Percentiles rank a stretch among this genome's conserved stretches.
phyloP scores from a whole-genome alignment of 257 asterid species.

The Anisodus acutangulus region DNA sequence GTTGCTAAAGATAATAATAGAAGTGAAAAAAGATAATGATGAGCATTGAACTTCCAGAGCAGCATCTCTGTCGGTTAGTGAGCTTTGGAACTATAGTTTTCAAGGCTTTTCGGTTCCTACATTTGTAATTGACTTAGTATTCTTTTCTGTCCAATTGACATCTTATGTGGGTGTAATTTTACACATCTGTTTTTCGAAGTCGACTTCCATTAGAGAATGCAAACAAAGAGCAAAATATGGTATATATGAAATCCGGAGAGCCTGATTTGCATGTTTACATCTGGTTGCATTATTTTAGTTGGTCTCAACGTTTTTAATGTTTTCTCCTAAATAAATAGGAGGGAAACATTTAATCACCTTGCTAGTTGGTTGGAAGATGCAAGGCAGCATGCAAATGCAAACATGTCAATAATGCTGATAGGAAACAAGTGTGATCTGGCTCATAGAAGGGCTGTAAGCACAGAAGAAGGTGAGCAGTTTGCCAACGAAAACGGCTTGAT shows the following conservation, averaged over 20 bases:
- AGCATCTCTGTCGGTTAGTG: neutral
- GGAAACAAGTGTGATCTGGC: constrained; percentile 80
- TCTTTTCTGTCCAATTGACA: neutral
- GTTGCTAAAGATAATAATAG: neutral
- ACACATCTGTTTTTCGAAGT: neutral
- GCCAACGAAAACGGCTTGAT: constrained; percentile 75
- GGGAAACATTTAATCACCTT: constrained; percentile 44
- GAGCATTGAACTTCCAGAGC: constrained; percentile 10
- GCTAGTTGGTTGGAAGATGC: constrained; percentile 60
- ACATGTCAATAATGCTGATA: constrained; percentile 74
- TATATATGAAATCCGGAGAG: neutral
- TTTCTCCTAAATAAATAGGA: constrained; percentile 28
- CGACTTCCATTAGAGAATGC: neutral
- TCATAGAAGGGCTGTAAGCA: constrained; percentile 83
- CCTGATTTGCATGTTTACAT: neutral
- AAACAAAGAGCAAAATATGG: neutral
- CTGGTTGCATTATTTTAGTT: neutral
- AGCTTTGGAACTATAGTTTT: neutral
- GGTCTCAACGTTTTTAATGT: constrained; percentile 1
- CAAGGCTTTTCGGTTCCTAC: neutral
- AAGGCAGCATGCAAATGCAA: constrained; percentile 70
- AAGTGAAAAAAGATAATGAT: constrained; percentile 16
- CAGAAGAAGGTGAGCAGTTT: constrained; percentile 85
- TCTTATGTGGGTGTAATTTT: neutral
- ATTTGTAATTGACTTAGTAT: neutral